Evolutionary conservation across 306 rosid genomes (phyloP).

Genomic region (Quercus aquifolioides): DNA sequence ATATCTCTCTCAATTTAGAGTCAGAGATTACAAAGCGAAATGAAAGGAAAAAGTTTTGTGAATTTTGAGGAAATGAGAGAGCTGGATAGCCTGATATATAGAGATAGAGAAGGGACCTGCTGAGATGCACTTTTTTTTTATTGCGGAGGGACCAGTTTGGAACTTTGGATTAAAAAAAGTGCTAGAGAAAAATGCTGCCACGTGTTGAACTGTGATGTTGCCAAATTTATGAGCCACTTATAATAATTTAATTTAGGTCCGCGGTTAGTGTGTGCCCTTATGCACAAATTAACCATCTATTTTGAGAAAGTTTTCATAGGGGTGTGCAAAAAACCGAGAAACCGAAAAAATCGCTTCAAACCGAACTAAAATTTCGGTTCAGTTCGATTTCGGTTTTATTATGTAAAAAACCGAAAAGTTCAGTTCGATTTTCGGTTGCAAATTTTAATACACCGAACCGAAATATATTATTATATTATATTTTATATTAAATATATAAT

Average conservation of each 20-base stretch:
- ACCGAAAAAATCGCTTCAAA: too few relatives aligned
- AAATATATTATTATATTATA: too few relatives aligned
- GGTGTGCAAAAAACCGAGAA: too few relatives aligned
- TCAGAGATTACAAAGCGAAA: neutral
- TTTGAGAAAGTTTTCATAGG: too few relatives aligned
- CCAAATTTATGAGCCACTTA: constrained; percentile 16
- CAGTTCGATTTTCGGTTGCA: too few relatives aligned
- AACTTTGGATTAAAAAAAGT: neutral
- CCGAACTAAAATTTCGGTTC: too few relatives aligned
- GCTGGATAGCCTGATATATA: constrained; percentile 15
- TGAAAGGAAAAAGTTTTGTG: constrained; percentile 15
- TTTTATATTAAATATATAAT: too few relatives aligned
- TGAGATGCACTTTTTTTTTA: constrained; percentile 17
- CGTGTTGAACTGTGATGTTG: constrained; percentile 19
- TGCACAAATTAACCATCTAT: too few relatives aligned
- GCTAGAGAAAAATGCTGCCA: constrained; percentile 11
- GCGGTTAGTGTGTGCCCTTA: too few relatives aligned
- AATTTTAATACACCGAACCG: too few relatives aligned
- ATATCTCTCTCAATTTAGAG: neutral
- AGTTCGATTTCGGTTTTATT: too few relatives aligned
- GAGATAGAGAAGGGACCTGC: neutral
- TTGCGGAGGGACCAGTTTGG: neutral
- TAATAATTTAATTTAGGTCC: neutral
- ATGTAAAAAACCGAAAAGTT: too few relatives aligned
- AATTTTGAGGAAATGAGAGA: neutral